A percentile compares a stretch with the other conserved stretches of the same genome.
Conservation (phyloP, 169 alveolate genomes). For the Cryptosporidium baileyi region DNA sequence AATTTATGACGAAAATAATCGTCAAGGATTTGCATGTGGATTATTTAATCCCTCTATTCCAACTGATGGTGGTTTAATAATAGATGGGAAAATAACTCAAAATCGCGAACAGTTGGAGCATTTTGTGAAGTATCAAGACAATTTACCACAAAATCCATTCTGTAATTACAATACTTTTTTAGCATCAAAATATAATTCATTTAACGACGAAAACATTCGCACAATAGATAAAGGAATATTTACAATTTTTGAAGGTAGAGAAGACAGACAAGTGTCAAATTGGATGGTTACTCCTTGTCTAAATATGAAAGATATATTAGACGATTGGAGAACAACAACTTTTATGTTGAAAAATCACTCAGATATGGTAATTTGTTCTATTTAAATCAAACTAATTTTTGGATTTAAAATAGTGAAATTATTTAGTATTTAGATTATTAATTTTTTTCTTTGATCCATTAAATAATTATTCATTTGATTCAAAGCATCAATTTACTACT, state of each 20-base stretch:
- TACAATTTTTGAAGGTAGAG: conserved; percentile 5
- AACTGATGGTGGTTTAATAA: conserved; percentile 55
- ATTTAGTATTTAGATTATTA: background rate
- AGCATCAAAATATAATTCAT: background rate
- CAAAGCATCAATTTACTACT: too few species aligned
- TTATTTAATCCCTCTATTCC: conserved; percentile 65
- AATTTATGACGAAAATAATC: conserved; percentile 39
- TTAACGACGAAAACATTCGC: background rate
- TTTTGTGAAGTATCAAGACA: too few species aligned
- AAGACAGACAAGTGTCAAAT: conserved; percentile 22
- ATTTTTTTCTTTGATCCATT: background rate
- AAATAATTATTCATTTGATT: too few species aligned
- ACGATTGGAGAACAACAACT: conserved; percentile 60
- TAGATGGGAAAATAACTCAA: background rate
- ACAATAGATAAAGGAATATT: background rate
- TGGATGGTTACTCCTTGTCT: conserved; percentile 9
- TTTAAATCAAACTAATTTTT: background rate
- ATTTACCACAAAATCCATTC: too few species aligned
- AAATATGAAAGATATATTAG: conserved; percentile 45
- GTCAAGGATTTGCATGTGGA: conserved; percentile 66
- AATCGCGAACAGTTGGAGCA: too few species aligned
- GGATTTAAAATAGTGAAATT: background rate
- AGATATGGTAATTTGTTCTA: conserved; percentile 57
- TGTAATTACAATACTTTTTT: background rate
- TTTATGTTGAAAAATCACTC: conserved; percentile 22